Conservation (phyloP, 352 stramenopile genomes). For the Pythium insidiosum region DNA sequence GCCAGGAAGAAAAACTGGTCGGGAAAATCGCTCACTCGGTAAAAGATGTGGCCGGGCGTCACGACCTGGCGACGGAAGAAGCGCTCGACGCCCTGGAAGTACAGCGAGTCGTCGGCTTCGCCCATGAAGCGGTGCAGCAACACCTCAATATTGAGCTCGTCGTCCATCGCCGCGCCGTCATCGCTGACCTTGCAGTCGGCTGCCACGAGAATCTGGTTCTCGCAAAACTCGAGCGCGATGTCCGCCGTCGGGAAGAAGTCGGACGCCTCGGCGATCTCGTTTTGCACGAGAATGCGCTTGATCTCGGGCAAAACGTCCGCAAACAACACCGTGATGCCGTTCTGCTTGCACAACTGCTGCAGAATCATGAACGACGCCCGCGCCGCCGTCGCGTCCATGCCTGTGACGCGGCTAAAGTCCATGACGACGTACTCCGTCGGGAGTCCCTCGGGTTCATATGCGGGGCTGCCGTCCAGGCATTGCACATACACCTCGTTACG, state of each 20-base stretch:
- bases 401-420: constrained; percentile 82
- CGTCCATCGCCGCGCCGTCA: constrained; percentile 4
- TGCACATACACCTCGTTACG: constrained; percentile 45
- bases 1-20: constrained; percentile 76
- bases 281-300: constrained; percentile 46
- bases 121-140: constrained; percentile 77
- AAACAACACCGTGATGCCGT: constrained; percentile 66
- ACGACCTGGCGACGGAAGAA: constrained; percentile 60
- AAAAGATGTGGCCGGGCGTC: constrained; percentile 55
- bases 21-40: constrained; percentile 49
- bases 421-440: constrained; percentile 83
- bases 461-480: constrained; percentile 62
- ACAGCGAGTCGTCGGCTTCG: constrained; percentile 51
- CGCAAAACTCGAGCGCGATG: constrained; percentile 66
- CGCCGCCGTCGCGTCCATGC: constrained; percentile 83
- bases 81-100: constrained; percentile 55
- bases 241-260: constrained; percentile 69
- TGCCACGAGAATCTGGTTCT: constrained; percentile 44
- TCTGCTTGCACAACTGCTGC: constrained; percentile 65
- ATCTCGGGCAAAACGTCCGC: constrained; percentile 66
- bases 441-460: constrained; percentile 32
- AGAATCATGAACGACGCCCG: constrained; percentile 80
- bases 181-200: constrained; percentile 1
- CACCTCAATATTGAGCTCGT: constrained; percentile 50
- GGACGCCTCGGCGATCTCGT: constrained; percentile 60